Conservation (phyloP, 2,329 filamentous ascomycete genomes). For the Trichoderma polysporum region DNA sequence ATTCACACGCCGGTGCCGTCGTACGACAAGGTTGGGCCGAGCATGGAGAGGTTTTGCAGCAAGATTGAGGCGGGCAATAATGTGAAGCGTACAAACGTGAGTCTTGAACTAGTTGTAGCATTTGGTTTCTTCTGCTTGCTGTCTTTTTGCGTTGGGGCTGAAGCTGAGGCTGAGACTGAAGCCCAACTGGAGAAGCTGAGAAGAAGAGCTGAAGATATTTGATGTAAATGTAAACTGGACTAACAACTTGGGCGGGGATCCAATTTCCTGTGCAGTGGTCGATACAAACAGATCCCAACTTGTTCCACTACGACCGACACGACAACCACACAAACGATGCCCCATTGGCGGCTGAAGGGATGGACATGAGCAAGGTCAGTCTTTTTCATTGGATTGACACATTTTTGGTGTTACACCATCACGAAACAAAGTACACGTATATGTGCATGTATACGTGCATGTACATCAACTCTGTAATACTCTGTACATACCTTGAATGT, state of each 20-base stretch:
- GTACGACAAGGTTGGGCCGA: slow-evolving; percentile 54
- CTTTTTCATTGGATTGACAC: background rate
- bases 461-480: background rate
- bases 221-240: background rate
- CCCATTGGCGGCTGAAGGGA: background rate
- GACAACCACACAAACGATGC: slow-evolving; percentile 35
- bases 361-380: slow-evolving; percentile 16
- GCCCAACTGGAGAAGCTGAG: too few relatives aligned
- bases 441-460: background rate
- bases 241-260: too few relatives aligned
- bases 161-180: background rate
- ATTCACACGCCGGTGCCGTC: slow-evolving; percentile 54
- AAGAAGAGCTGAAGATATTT: background rate
- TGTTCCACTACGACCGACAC: slow-evolving; percentile 39
- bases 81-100: slow-evolving; percentile 52
- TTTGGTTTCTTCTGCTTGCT: background rate
- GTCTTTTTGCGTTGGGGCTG: background rate
- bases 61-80: slow-evolving; percentile 48
- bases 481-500: background rate
- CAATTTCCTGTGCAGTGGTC: slow-evolving; percentile 43
- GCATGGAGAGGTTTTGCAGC: slow-evolving; percentile 56
- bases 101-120: background rate
- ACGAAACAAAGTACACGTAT: too few relatives aligned
- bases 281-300: slow-evolving; percentile 43
- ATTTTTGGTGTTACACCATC: background rate